Conservation (phyloP, 768 basidiomycete genomes). For the Leccinellum rugosiceps region DNA sequence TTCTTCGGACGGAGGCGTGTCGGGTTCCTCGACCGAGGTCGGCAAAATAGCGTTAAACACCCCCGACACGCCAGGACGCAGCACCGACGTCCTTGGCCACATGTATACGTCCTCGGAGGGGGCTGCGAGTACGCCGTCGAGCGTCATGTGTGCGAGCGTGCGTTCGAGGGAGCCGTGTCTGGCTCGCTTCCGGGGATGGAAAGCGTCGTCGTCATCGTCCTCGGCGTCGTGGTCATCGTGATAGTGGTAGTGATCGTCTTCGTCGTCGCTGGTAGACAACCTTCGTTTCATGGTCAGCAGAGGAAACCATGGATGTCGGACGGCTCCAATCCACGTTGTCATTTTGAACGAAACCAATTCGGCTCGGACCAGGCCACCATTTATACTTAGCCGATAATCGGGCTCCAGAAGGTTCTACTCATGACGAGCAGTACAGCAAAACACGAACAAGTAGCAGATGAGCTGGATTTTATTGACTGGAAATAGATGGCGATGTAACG, state of each 20-base stretch:
- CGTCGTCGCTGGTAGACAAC: constrained; percentile 18
- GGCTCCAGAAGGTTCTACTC: constrained; percentile 12
- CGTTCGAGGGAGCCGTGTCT: constrained; percentile 50
- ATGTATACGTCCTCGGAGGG: constrained; percentile 19
- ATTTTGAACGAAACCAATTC: constrained; percentile 1
- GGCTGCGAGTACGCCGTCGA: constrained; percentile 13
- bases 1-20: constrained; percentile 41
- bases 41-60: constrained; percentile 26
- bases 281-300: constrained; percentile 42
- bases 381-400: neutral
- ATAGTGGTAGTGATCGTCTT: neutral
- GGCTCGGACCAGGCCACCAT: neutral
- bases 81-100: constrained; percentile 9
- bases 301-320: constrained; percentile 45
- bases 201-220: constrained; percentile 15
- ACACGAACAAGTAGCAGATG: neutral
- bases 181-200: constrained; percentile 40
- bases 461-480: neutral
- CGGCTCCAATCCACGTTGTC: constrained; percentile 35
- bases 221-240: neutral
- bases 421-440: neutral
- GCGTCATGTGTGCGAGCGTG: constrained; percentile 52
- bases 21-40: constrained; percentile 41
- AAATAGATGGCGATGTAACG: constrained; percentile 11
- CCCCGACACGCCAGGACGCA: constrained; percentile 4